Conservation (phyloP, 768 basidiomycete genomes). For the Melanogaster broomeanus region DNA sequence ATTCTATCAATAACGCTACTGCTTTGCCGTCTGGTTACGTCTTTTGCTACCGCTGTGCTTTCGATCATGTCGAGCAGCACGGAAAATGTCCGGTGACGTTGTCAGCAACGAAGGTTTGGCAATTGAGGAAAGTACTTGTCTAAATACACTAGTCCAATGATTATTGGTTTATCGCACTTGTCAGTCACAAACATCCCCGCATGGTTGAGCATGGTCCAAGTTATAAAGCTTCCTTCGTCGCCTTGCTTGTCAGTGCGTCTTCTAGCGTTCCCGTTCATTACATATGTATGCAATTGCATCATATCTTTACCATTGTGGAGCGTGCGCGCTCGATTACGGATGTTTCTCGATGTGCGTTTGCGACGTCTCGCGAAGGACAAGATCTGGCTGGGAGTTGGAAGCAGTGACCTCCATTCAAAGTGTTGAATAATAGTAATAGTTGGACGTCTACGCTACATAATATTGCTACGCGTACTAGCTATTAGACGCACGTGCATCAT, state of each 20-base stretch:
- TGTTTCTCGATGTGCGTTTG: background rate
- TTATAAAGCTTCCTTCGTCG: no score
- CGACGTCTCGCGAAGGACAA: background rate
- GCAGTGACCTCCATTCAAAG: no score
- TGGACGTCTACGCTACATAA: no score
- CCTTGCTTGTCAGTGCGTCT: no score
- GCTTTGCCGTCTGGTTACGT: slow-evolving; percentile 92
- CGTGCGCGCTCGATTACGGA: background rate
- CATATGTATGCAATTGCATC: background rate
- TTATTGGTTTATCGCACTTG: background rate
- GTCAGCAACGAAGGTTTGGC: slow-evolving; percentile 71
- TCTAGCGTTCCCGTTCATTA: background rate
- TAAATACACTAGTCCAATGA: slow-evolving; percentile 36
- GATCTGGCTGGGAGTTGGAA: no score
- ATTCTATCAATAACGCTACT: slow-evolving; percentile 79
- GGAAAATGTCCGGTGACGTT: slow-evolving; percentile 88
- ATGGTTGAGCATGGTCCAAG: no score
- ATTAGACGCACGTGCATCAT: slow-evolving; percentile 54
- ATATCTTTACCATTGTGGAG: background rate
- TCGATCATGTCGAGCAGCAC: slow-evolving; percentile 76
- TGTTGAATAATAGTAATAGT: no score
- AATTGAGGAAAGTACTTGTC: slow-evolving; percentile 84
- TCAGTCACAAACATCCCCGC: no score
- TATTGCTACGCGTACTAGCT: background rate
- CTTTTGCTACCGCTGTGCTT: slow-evolving; percentile 91